Evolutionary conservation across 163 green algal species (phyloP).

Genomic region (Chlamydomonas reinhardtii): DNA sequence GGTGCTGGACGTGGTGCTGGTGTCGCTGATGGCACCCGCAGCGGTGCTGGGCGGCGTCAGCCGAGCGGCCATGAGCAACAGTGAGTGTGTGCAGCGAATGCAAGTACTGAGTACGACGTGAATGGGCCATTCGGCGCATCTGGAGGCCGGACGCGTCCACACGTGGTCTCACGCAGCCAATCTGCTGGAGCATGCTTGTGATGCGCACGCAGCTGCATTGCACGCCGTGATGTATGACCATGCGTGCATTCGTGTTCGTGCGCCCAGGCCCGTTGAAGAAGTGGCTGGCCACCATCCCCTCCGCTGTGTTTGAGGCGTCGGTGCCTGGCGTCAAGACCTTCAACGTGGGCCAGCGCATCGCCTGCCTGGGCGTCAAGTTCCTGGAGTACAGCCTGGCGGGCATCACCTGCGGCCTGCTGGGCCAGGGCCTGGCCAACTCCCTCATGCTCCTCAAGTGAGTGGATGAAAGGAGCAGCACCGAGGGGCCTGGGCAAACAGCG

Average conservation of each 20-base stretch:
- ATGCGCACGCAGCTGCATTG: too few relatives aligned
- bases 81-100: neutral
- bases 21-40: slow-evolving; percentile 89
- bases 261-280: slow-evolving; percentile 47
- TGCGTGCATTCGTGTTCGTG: too few relatives aligned
- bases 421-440: slow-evolving; percentile 88
- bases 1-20: slow-evolving; percentile 92
- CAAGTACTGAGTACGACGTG: too few relatives aligned
- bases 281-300: slow-evolving; percentile 74
- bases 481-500: too few relatives aligned
- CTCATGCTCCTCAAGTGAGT: slow-evolving; percentile 84
- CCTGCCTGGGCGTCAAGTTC: slow-evolving; percentile 81
- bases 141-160: too few relatives aligned
- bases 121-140: too few relatives aligned
- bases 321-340: slow-evolving; percentile 72
- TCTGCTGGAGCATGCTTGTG: too few relatives aligned
- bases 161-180: too few relatives aligned
- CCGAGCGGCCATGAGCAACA: slow-evolving; percentile 51
- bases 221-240: too few relatives aligned
- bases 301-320: slow-evolving; percentile 80
- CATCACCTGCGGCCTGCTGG: slow-evolving; percentile 88
- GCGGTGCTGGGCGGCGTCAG: slow-evolving; percentile 74
- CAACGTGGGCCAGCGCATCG: slow-evolving; percentile 64
- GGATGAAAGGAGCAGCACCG: neutral
- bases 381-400: slow-evolving; percentile 83